phyloP scores from a whole-genome alignment of 2,329 filamentous ascomycete genomes.

The Beauveria bassiana region DNA sequence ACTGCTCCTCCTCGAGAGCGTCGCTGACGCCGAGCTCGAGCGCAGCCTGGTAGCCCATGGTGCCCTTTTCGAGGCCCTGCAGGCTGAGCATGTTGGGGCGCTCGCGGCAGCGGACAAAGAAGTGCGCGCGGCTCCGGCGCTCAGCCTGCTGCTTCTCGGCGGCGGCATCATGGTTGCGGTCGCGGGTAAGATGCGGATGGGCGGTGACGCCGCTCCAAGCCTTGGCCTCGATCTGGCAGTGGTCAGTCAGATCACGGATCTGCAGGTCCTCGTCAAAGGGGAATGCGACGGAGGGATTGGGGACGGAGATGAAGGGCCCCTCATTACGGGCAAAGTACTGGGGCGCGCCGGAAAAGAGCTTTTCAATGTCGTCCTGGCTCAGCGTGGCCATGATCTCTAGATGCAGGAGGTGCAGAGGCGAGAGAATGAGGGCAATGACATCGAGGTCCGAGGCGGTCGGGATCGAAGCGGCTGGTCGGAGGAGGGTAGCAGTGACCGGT shows the following conservation, averaged over 20 bases:
- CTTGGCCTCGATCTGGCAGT: constrained; percentile 53
- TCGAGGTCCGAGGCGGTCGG: background rate
- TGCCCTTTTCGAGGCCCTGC: constrained; percentile 63
- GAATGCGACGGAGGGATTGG: constrained; percentile 57
- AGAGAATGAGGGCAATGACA: background rate
- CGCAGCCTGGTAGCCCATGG: constrained; percentile 61
- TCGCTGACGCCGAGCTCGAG: constrained; percentile 59
- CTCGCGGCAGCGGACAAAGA: constrained; percentile 52
- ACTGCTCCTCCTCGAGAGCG: constrained; percentile 54
- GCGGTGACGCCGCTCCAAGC: constrained; percentile 57
- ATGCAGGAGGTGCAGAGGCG: background rate
- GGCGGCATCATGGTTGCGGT: constrained; percentile 36
- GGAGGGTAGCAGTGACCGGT: background rate
- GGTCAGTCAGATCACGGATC: constrained; percentile 57
- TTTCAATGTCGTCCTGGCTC: constrained; percentile 53
- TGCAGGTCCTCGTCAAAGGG: constrained; percentile 57
- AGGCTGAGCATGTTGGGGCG: constrained; percentile 65
- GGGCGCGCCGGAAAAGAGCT: constrained; percentile 68
- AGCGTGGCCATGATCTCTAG: constrained; percentile 43
- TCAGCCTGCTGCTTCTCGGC: constrained; percentile 34
- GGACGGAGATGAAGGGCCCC: constrained; percentile 51
- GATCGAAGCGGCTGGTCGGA: background rate
- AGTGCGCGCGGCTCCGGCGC: constrained; percentile 45
- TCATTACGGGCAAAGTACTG: constrained; percentile 59
- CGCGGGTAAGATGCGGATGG: constrained; percentile 53